A percentile compares a stretch with the other conserved stretches of the same genome.
phyloP scores from a whole-genome alignment of 768 basidiomycete species.

The Gyrodon lividus region DNA sequence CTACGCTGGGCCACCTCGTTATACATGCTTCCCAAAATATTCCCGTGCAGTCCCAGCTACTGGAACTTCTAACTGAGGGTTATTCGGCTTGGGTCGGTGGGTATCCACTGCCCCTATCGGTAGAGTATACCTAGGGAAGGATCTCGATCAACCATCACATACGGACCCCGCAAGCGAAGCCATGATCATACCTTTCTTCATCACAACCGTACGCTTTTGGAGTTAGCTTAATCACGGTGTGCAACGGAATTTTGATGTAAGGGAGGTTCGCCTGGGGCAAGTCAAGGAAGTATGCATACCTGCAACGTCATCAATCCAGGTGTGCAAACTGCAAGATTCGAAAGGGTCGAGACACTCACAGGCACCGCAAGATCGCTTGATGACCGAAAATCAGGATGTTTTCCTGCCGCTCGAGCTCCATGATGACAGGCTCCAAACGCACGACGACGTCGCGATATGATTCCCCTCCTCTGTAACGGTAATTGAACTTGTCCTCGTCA shows the following conservation, averaged over 20 bases:
- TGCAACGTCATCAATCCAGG: slow-evolving; percentile 26
- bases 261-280: slow-evolving; percentile 91
- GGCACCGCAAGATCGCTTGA: slow-evolving; percentile 83
- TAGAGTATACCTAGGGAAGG: slow-evolving; percentile 64
- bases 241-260: slow-evolving; percentile 95
- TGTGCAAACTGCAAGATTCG: neutral
- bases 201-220: slow-evolving; percentile 99
- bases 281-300: slow-evolving; percentile 97
- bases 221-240: slow-evolving; percentile 97
- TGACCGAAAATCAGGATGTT: slow-evolving; percentile 97
- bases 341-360: slow-evolving; percentile 43
- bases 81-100: slow-evolving; percentile 62
- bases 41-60: slow-evolving; percentile 29
- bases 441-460: slow-evolving; percentile 97
- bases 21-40: slow-evolving; percentile 32
- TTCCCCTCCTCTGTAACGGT: slow-evolving; percentile 95
- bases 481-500: slow-evolving; percentile 99
- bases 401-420: slow-evolving; percentile 98
- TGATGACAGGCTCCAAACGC: slow-evolving; percentile 95
- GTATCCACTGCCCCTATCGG: slow-evolving; percentile 95
- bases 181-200: slow-evolving; percentile 73
- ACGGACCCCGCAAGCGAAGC: neutral
- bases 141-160: slow-evolving; percentile 1
- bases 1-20: neutral
- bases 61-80: slow-evolving; percentile 20